Evolutionary conservation across 441 rosid species (phyloP).

Genomic region (Erysimum pusillum): DNA sequence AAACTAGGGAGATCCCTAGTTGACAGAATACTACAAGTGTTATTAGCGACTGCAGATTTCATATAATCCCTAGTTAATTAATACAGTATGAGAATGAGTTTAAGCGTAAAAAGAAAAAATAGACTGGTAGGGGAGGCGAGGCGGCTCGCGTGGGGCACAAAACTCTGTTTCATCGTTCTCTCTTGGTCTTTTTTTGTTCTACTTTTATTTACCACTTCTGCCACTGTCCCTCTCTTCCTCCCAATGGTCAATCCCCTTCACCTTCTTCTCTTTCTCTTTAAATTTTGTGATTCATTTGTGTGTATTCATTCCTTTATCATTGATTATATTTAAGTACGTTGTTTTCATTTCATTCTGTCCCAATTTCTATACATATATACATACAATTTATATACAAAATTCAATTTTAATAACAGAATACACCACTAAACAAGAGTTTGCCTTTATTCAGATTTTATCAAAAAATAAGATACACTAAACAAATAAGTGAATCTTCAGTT

Average conservation of each 20-base stretch:
- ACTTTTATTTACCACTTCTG: constrained; percentile 13
- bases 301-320: background rate
- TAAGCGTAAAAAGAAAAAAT: background rate
- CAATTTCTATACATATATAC: no score
- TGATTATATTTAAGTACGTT: no score
- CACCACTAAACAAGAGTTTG: no score
- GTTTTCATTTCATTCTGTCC: no score
- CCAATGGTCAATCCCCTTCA: constrained; percentile 32
- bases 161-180: constrained; percentile 32
- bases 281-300: background rate
- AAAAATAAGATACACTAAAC: no score
- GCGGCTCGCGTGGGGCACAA: constrained; percentile 51
- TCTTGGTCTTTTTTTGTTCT: background rate
- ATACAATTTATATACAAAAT: no score
- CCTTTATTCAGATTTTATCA: no score
- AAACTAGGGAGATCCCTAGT: background rate
- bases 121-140: constrained; percentile 12
- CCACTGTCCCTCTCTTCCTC: constrained; percentile 32
- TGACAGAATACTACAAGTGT: background rate
- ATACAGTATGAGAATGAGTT: background rate
- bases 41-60: background rate
- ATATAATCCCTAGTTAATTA: no score
- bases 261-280: background rate
- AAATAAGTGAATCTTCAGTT: no score
- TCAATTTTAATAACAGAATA: no score